Conservation (phyloP, 2,329 filamentous ascomycete species). For the Colletotrichum tofieldiae region DNA sequence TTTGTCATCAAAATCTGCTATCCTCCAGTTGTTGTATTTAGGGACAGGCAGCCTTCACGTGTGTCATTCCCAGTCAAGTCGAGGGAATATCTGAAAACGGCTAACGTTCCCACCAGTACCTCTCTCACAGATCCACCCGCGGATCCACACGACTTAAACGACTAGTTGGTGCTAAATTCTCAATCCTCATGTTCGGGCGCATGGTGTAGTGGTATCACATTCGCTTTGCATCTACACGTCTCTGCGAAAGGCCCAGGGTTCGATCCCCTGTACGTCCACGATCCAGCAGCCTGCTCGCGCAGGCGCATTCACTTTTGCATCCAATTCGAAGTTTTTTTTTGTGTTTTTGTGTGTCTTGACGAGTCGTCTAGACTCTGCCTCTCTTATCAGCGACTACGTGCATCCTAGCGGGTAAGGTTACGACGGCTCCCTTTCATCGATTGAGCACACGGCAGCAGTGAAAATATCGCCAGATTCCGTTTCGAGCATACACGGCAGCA, state of each 20-base stretch:
- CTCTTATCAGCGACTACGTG: background rate
- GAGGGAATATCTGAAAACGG: background rate
- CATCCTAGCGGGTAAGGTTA: background rate
- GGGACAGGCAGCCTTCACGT: background rate
- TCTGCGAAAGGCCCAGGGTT: conserved; percentile 25
- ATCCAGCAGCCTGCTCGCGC: background rate
- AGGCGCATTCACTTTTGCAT: accelerated
- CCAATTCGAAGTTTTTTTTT: background rate
- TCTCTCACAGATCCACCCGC: background rate
- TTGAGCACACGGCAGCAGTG: background rate
- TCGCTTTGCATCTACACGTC: conserved; percentile 21
- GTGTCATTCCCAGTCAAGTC: background rate
- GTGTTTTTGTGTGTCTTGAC: too few relatives aligned
- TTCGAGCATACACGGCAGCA: background rate
- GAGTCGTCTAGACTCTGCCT: background rate
- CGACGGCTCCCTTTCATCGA: background rate
- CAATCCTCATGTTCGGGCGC: background rate
- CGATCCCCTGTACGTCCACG: conserved; percentile 24
- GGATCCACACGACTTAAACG: accelerated
- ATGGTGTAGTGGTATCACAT: conserved; percentile 22
- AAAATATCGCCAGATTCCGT: background rate
- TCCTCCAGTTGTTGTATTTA: background rate
- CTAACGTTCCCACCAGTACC: background rate
- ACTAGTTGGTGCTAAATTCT: accelerated
- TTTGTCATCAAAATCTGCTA: too few relatives aligned